Percentiles rank a stretch among this genome's conserved stretches.
Conservation (phyloP, 2,329 filamentous ascomycete species). For the Stemphylium lycopersici region DNA sequence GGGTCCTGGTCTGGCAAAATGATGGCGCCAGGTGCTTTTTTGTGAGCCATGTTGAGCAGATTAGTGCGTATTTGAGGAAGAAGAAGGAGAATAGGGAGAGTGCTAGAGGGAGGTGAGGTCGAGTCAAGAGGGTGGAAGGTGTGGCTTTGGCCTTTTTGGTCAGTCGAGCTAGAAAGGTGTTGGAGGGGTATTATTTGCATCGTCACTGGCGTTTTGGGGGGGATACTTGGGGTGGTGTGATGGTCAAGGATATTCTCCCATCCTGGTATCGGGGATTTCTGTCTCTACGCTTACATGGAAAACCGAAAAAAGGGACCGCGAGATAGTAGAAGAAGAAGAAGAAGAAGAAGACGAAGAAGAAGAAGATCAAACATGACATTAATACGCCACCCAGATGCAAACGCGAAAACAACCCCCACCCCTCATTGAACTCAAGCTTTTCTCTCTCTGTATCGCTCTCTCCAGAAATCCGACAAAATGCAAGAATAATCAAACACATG, state of each 20-base stretch:
- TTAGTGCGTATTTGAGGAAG: constrained; percentile 76
- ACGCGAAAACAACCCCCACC: not conserved
- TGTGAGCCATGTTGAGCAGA: constrained; percentile 87
- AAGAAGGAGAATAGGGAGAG: constrained; percentile 30
- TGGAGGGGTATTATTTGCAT: too few species aligned
- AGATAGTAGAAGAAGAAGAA: too few species aligned
- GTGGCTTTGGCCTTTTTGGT: too few species aligned
- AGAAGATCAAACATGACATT: not conserved
- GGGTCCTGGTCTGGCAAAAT: constrained; percentile 86
- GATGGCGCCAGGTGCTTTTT: constrained; percentile 86
- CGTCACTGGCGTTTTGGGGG: too few species aligned
- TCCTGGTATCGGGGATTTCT: too few species aligned
- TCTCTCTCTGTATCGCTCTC: not conserved
- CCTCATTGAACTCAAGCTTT: too few species aligned
- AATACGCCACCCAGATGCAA: constrained; percentile 2
- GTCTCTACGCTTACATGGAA: too few species aligned
- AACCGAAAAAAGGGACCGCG: too few species aligned
- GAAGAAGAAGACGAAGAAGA: not conserved
- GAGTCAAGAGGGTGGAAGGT: too few species aligned
- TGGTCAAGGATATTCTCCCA: too few species aligned
- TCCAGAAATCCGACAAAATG: not conserved
- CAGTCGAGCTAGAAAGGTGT: too few species aligned
- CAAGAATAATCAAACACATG: not conserved
- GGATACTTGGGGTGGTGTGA: too few species aligned
- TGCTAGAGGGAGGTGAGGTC: constrained; percentile 1